Evolutionary conservation across 1,284 basidiomycete genomes (phyloP), one percentile per base, ranked within the genome.

Genomic region (Puccinia brachypodii): DNA sequence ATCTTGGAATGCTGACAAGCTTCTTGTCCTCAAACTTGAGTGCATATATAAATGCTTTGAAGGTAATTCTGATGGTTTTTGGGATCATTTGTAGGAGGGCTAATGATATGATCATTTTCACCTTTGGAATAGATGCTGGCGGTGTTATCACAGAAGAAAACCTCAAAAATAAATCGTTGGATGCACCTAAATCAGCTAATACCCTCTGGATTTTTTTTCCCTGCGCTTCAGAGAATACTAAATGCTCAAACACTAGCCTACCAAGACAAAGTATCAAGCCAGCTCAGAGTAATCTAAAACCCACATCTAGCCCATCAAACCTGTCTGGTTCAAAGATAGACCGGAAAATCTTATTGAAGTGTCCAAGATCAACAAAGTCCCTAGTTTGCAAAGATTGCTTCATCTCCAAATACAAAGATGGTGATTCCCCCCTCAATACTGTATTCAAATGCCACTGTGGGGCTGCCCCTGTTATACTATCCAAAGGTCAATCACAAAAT

Each of bases 401-500:
- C 22, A 50, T 50, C 47, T 11, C 22, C 47, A 50, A 50, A 50
- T n/a, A n/a, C n/a, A 50, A 22, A 11, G 47, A 50, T 50, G 47
- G 47, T 11, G 47, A 22, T 11, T 11, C 47, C 11, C 22, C 47
- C 47, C 47, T 11, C 11, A 22, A 50, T 22, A 50, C 11, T 11
- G 22, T 50, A 11, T 50, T 50, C 22, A 11, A 50, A 11, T 50
- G 47, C 47, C 47, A 50, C 47, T 50, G 47, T 22, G 47, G 47
- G 47, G 22, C 22, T 11, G 11, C 31, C 22, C 38, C 38, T 22
- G 62, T 76, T 44, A 3, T 31, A 19, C 16, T 76, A 9, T 38
- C 58, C 28, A 38, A 76, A 64, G 74, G 74, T 1, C 36, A 22
- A 44, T 42, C 42, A 40, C 40, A 76, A 44, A 64, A 42, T 76